Base-by-base conservation (phyloP, 148 eudicot species). In the Rhododendron simsii region DNA sequence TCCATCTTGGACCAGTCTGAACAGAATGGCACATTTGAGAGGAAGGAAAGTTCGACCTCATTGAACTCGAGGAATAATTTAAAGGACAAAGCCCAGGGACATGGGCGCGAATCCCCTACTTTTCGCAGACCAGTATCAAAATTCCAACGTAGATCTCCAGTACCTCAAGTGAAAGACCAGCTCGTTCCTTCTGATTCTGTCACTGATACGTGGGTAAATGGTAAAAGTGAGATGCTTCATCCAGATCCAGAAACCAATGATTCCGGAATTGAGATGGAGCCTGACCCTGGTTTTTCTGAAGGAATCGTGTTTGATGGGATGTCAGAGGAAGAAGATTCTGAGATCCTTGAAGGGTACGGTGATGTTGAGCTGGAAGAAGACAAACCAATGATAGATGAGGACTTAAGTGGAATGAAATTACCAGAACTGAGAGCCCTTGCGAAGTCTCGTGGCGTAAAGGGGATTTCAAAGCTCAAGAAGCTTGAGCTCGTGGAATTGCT, bases 401-500 rank as follows among this genome's bases (percentile, higher is more conserved):
- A 95, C 86, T 85, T 95, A 79, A 90, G 88, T 86, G 90, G 86
- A 78, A 95, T 94, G 98, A 95, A 95, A 89, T 82, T 98, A 63
- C 44, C 87, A 12, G 99, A 95, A 83, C 81, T 98, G 90, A 93
- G 94, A 87, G 94, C 91, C 18, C 55, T 98, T 55, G 98, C 99
- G n/a, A 98, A 95, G 90, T 87, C 95, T 28, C 93, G 96, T 39
- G 96, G 99, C 74, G 23, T 94, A 88, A 98, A 94, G 89, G 94
- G 98, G 75, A 93, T 84, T 84, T 94, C 98, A 28, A 98, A 90
- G 93, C 88, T 98, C 92, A 98, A 95, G 91, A 95, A 95, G 88
- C 86, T 80, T 0, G 96, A 94, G 57, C 96, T 98, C 37, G 55
- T 98, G 78, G 98, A 91, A 82, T 85, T 94, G 93, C 93, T 98